Evolutionary conservation across 2,329 filamentous ascomycete species (phyloP).

Genomic region (Paracoccidioides brasiliensis): DNA sequence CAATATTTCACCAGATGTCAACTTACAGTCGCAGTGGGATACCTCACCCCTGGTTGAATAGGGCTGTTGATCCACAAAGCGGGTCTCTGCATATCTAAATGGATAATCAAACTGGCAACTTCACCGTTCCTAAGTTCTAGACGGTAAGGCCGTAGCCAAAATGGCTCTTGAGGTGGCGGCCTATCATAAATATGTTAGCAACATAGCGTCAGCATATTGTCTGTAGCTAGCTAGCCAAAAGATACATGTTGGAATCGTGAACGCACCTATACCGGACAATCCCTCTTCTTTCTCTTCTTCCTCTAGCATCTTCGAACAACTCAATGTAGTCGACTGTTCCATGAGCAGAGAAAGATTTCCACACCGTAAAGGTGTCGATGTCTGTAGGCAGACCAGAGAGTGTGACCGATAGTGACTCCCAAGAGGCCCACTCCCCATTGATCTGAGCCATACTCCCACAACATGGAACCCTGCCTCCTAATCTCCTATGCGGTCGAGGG

Average conservation of each 20-base stretch:
- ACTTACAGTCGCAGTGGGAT: slow-evolving; percentile 27
- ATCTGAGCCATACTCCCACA: slow-evolving; percentile 1
- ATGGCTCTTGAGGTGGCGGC: slow-evolving; percentile 40
- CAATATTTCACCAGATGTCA: not conserved
- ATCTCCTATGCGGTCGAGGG: not conserved
- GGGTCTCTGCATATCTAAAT: slow-evolving; percentile 15
- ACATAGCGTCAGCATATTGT: not conserved
- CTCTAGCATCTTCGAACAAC: slow-evolving; percentile 34
- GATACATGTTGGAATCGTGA: too few species aligned
- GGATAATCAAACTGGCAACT: slow-evolving; percentile 12
- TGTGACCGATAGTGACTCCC: slow-evolving; percentile 28
- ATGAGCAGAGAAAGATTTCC: slow-evolving; percentile 38
- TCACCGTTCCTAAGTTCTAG: slow-evolving; percentile 19
- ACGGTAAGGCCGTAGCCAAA: slow-evolving; percentile 34
- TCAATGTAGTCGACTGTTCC: slow-evolving; percentile 47
- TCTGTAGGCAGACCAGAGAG: slow-evolving; percentile 24
- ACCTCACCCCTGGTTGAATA: slow-evolving; percentile 18
- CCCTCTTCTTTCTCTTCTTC: slow-evolving; percentile 30
- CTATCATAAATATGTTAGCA: slow-evolving; percentile 12
- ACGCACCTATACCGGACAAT: slow-evolving; percentile 42
- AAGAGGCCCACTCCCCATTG: slow-evolving; percentile 23
- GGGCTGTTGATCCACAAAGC: slow-evolving; percentile 22
- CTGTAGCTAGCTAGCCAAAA: too few species aligned
- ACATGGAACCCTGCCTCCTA: not conserved
- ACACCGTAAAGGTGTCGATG: slow-evolving; percentile 32